Evolutionary conservation across 1,284 basidiomycete species (phyloP), one percentile per base, ranked within the genome.

Genomic region (Pseudomicrostroma phylloplanum): DNA sequence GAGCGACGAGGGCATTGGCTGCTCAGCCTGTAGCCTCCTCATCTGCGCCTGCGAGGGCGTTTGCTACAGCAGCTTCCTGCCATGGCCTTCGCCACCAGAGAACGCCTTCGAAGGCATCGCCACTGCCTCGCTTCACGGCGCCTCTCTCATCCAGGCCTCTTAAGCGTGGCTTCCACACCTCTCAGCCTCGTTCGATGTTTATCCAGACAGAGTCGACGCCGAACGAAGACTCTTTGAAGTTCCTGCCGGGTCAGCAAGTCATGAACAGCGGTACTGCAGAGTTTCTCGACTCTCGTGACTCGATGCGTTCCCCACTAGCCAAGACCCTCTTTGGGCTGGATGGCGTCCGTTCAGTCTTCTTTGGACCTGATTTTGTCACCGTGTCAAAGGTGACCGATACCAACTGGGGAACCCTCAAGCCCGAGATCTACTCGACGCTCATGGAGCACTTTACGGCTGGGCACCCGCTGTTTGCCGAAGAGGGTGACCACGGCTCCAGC

Each of bases 401-500:
- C 69, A 81, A 86, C 9, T 98, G 94, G 94, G 82, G 88, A 2
- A 86, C 94, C 39, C 82, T 98, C 69, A 98, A 98, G 80, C 96
- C 94, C n/a, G 96, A 98, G 81, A 87, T 98, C 58, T 98, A 96
- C 80, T 90, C 91, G n/a, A 87, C 88, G 61, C 84, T 98, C 66
- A 98, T 98, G 94, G 94, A 98, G 80, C 89, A 89, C 81, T 98
- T 98, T 81, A 92, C 93, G 3, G 88, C 91, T 9, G 90, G 88
- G 0, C 86, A 89, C 67, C 82, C 88, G 1, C 83, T 98, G 9
- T 98, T 98, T 82, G 86, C 88, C 63, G 81, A 82, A 30, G 63
- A 70, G 6, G 80, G 81, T 40, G 55, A 56, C 9, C 89, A 89
- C 11, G 90, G 90, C 0, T 90, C 91, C 3, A 90, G 92, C 80